Conservation (phyloP, 345 rosid species). For the Gossypium thurberi region DNA sequence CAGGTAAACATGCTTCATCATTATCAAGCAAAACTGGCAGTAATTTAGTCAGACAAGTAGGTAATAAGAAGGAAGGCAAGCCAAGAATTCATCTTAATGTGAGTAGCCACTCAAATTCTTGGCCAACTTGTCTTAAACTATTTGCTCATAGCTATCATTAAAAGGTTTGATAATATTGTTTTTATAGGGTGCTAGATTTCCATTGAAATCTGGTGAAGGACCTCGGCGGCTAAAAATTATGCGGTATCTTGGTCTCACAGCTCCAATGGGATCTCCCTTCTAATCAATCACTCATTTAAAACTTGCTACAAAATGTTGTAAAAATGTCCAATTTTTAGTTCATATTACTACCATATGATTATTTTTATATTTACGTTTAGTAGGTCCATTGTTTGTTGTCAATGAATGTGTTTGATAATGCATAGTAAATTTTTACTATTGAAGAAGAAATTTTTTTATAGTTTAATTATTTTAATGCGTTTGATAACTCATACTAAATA, state of each 20-base stretch:
- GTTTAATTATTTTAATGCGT: neutral
- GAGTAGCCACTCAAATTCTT: conserved; percentile 1
- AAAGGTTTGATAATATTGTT: neutral
- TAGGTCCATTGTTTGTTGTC: neutral
- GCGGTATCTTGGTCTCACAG: conserved; percentile 6
- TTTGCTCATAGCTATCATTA: neutral
- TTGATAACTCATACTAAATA: neutral
- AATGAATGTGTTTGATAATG: neutral
- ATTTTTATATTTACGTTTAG: neutral
- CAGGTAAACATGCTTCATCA: conserved; percentile 3
- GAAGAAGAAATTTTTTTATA: neutral
- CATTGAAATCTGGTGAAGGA: neutral
- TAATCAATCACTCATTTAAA: neutral
- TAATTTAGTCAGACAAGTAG: neutral
- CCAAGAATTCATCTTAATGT: neutral
- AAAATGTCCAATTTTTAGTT: neutral
- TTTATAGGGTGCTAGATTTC: neutral
- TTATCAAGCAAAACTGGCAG: conserved; percentile 3
- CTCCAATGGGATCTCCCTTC: conserved; percentile 9
- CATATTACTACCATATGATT: neutral
- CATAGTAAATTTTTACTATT: neutral
- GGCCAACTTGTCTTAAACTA: neutral
- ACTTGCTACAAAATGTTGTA: neutral
- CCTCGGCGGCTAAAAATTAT: conserved; percentile 7
- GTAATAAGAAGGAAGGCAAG: conserved; percentile 2